phyloP scores from a whole-genome alignment of 2,329 filamentous ascomycete genomes.

The Ophiostoma piceae region DNA sequence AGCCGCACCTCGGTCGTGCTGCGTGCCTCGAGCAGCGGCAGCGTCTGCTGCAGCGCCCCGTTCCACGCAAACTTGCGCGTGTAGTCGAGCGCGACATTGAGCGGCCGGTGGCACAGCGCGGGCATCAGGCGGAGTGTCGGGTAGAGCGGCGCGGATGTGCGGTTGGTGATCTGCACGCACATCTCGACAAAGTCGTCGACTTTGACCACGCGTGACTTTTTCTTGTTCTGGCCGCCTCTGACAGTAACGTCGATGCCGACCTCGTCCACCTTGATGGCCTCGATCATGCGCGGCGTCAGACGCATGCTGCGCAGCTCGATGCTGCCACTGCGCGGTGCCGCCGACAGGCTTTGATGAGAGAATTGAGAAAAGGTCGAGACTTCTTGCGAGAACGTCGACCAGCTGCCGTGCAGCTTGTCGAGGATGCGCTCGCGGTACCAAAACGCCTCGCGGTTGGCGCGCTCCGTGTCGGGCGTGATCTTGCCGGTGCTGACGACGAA shows the following conservation, averaged over 20 bases:
- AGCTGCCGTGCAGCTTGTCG: slow-evolving; percentile 63
- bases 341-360: too few species aligned
- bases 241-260: slow-evolving; percentile 62
- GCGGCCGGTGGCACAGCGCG: slow-evolving; percentile 65
- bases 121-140: slow-evolving; percentile 74
- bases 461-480: slow-evolving; percentile 72
- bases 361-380: too few species aligned
- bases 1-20: slow-evolving; percentile 57
- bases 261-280: slow-evolving; percentile 75
- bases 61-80: slow-evolving; percentile 80
- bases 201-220: slow-evolving; percentile 30
- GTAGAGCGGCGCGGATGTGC: slow-evolving; percentile 60
- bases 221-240: slow-evolving; percentile 14
- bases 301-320: slow-evolving; percentile 74
- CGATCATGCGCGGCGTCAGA: slow-evolving; percentile 72
- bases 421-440: slow-evolving; percentile 86
- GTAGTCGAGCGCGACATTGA: slow-evolving; percentile 70
- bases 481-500: slow-evolving; percentile 82
- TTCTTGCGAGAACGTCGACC: slow-evolving; percentile 47
- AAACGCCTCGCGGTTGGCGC: slow-evolving; percentile 73
- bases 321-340: slow-evolving; percentile 44
- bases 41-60: slow-evolving; percentile 69
- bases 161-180: slow-evolving; percentile 67
- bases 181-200: slow-evolving; percentile 65
- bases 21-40: slow-evolving; percentile 58